phyloP scores from a whole-genome alignment of 2,329 filamentous ascomycete species.

The Nemania serpens region DNA sequence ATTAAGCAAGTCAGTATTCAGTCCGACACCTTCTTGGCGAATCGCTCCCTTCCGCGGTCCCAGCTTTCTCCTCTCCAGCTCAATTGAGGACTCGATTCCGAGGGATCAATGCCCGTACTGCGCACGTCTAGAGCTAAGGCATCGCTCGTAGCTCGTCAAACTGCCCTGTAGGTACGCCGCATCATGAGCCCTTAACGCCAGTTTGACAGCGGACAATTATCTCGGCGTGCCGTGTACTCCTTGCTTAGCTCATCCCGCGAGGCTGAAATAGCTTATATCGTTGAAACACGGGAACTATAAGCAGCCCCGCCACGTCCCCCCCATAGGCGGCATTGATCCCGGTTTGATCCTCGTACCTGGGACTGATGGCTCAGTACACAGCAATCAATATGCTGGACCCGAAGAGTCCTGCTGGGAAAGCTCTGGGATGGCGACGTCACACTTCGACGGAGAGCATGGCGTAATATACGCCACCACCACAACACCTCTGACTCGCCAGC shows the following conservation, averaged over 20 bases:
- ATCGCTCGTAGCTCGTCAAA: neutral
- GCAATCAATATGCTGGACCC: constrained; percentile 4
- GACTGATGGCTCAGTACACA: constrained; percentile 4
- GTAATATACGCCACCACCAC: neutral
- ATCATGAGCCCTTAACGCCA: neutral
- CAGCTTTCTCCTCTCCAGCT: neutral
- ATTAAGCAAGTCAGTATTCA: constrained; percentile 2
- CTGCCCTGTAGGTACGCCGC: neutral
- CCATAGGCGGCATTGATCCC: constrained; percentile 5
- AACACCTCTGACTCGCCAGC: neutral
- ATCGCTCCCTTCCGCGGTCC: constrained; percentile 5
- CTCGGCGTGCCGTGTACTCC: neutral
- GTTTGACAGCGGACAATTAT: neutral
- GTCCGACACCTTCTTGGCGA: constrained; percentile 6
- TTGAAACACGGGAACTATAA: constrained; percentile 16
- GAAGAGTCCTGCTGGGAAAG: neutral
- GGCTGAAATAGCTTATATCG: neutral
- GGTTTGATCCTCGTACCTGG: constrained; percentile 1
- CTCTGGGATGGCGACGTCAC: neutral
- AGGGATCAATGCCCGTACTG: neutral
- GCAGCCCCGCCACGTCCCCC: constrained; percentile 16
- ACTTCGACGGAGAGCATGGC: neutral
- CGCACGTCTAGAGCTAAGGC: neutral
- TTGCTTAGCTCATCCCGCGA: constrained; percentile 4
- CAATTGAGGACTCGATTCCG: neutral